Base-by-base conservation (phyloP, 2,329 filamentous ascomycete species). In the Aspergillus ruber region DNA sequence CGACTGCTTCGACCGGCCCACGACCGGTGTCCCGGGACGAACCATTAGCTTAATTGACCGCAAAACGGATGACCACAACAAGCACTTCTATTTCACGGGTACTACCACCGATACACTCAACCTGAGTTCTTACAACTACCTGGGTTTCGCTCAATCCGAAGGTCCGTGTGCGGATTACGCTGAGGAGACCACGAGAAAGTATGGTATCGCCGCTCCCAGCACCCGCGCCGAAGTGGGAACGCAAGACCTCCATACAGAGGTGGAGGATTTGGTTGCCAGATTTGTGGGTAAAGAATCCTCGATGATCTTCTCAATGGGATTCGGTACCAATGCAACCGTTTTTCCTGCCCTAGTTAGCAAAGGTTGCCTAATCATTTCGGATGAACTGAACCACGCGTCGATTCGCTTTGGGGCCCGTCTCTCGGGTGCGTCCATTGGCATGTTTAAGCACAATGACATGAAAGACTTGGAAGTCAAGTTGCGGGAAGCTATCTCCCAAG, bases 61-160 rank as follows among this genome's bases (percentile, higher is more conserved):
- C 63, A 85, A 82, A 59, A 95, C 90, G 2, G 81, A 91, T 64
- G 89, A 98, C 65, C 90, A 88, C 76, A 98, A 98, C 73, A 80
- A 85, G 62, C 85, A 86, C 49, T 98, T 95, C 75, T 82, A 87
- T 65, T 84, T 90, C 69, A 90, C 88, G 1, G 93, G 93, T 49
- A 95, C 89, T 42, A 85, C 82, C 50, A 97, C 91, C 1, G 89
- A 98, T 70, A 97, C 93, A 0, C 76, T 98, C 60, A 98, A 98
- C 73, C 86, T 98, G 85, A 96, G 91, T 74, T 98, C 93, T 1
- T 98, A 98, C 79, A 98, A 98, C 72, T 98, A 98, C 66, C 86
- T 98, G 20, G 93, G 93, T 39, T 98, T 98, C 62, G 93, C 93
- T 44, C 93, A 98, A 69, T 96, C 93, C 0, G 90, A 97, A 56